Evolutionary conservation across 495 filamentous ascomycete genomes (phyloP).

Genomic region (Tricharina praecox): DNA sequence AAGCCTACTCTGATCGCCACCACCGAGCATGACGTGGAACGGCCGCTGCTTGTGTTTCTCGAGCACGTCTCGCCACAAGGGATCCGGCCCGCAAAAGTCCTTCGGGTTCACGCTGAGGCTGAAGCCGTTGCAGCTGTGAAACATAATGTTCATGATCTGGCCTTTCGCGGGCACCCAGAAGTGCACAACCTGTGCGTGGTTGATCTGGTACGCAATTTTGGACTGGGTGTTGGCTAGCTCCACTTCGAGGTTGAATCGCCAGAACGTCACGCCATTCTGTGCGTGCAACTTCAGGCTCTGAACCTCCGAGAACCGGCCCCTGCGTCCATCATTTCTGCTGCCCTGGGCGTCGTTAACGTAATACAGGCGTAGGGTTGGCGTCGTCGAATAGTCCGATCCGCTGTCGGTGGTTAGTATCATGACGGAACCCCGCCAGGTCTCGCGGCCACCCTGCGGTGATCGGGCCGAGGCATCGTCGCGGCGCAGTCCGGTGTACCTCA

Average conservation of each 20-base stretch:
- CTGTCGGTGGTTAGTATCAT: slow-evolving; percentile 85
- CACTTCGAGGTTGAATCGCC: slow-evolving; percentile 86
- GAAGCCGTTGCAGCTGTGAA: slow-evolving; percentile 94
- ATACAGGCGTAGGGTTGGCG: slow-evolving; percentile 66
- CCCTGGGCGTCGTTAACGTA: neutral
- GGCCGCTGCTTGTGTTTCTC: slow-evolving; percentile 82
- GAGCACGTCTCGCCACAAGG: slow-evolving; percentile 87
- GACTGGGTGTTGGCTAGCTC: slow-evolving; percentile 60
- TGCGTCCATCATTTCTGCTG: slow-evolving; percentile 37
- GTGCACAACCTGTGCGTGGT: slow-evolving; percentile 67
- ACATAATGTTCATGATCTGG: slow-evolving; percentile 96
- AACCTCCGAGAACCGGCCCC: slow-evolving; percentile 60
- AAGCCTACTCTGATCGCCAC: slow-evolving; percentile 60
- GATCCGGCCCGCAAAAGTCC: slow-evolving; percentile 76
- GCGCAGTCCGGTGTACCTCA: slow-evolving; percentile 75
- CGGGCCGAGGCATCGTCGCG: slow-evolving; percentile 31
- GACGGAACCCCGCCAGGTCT: slow-evolving; percentile 81
- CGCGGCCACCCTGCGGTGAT: slow-evolving; percentile 34
- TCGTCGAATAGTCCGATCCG: slow-evolving; percentile 60
- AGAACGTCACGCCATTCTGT: slow-evolving; percentile 82
- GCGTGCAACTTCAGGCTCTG: slow-evolving; percentile 65
- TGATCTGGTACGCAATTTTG: slow-evolving; percentile 89
- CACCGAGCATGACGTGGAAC: slow-evolving; percentile 97
- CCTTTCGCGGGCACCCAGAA: slow-evolving; percentile 88
- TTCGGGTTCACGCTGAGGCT: slow-evolving; percentile 60